Conservation (phyloP, 176 grass and related monocot genomes). For the Juncus effusus region DNA sequence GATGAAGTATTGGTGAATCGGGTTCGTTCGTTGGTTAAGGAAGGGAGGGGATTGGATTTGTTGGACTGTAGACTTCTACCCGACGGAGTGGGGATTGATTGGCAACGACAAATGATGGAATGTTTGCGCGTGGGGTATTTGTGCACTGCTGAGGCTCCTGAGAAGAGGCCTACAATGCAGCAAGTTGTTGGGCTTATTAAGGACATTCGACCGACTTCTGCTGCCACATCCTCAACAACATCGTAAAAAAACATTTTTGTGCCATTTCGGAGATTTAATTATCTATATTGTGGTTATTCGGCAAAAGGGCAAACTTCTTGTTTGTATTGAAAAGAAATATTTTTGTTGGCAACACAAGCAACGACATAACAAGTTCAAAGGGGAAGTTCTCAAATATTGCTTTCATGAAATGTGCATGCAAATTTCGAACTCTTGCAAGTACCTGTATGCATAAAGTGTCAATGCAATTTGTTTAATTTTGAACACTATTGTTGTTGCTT, state of each 20-base stretch:
- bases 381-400: too few species aligned
- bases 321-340: not conserved
- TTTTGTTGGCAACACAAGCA: slow-evolving; percentile 6
- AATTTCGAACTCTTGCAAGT: too few species aligned
- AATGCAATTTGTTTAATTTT: too few species aligned
- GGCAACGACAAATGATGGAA: slow-evolving; percentile 43
- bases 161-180: slow-evolving; percentile 83
- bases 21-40: slow-evolving; percentile 43
- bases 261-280: slow-evolving; percentile 9
- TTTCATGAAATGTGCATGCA: too few species aligned
- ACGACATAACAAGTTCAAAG: too few species aligned
- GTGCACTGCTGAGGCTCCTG: slow-evolving; percentile 49
- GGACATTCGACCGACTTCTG: slow-evolving; percentile 39
- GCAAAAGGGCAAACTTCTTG: not conserved
- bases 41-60: slow-evolving; percentile 45
- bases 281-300: not conserved
- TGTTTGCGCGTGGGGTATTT: slow-evolving; percentile 67
- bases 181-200: slow-evolving; percentile 83
- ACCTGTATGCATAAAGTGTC: too few species aligned
- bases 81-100: slow-evolving; percentile 24
- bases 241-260: not conserved
- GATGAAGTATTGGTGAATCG: slow-evolving; percentile 52
- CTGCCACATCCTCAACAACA: not conserved
- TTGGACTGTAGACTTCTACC: slow-evolving; percentile 47
- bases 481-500: not conserved